A percentile compares a stretch with the other conserved stretches of the same genome.
phyloP scores from a whole-genome alignment of 148 eudicot genomes.

The Spergularia marina region DNA sequence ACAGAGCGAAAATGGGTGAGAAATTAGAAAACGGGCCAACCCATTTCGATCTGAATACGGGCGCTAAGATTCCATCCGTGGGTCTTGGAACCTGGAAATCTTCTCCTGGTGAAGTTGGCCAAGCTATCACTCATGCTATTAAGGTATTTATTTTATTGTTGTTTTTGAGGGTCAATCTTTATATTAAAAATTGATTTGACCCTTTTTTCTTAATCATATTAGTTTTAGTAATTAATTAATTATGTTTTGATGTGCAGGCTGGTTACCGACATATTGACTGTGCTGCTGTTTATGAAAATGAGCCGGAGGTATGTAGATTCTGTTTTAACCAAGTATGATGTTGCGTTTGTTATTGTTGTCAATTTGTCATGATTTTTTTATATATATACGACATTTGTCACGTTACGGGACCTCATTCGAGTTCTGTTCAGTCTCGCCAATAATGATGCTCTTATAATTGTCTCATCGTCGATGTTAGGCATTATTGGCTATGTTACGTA shows the following conservation, averaged over 20 bases:
- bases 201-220: background rate
- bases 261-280: slow-evolving; percentile 76
- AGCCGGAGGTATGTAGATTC: slow-evolving; percentile 38
- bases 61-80: slow-evolving; percentile 54
- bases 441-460: no score
- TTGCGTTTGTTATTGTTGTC: no score
- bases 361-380: no score
- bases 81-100: slow-evolving; percentile 73
- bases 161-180: no score
- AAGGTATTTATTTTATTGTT: slow-evolving; percentile 33
- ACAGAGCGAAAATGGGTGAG: background rate
- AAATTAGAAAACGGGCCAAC: slow-evolving; percentile 15
- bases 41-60: slow-evolving; percentile 50
- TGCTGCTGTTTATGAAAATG: slow-evolving; percentile 54
- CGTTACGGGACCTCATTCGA: no score
- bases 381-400: no score
- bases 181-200: background rate
- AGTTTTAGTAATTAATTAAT: background rate
- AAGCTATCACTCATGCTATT: slow-evolving; percentile 45
- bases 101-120: slow-evolving; percentile 55
- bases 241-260: slow-evolving; percentile 30
- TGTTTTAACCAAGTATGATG: no score
- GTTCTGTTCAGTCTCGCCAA: no score
- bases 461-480: no score
- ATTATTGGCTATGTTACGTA: no score